Evolutionary conservation across 805 yeast genomes (phyloP).

Genomic region (Saccharomyces paradoxus): DNA sequence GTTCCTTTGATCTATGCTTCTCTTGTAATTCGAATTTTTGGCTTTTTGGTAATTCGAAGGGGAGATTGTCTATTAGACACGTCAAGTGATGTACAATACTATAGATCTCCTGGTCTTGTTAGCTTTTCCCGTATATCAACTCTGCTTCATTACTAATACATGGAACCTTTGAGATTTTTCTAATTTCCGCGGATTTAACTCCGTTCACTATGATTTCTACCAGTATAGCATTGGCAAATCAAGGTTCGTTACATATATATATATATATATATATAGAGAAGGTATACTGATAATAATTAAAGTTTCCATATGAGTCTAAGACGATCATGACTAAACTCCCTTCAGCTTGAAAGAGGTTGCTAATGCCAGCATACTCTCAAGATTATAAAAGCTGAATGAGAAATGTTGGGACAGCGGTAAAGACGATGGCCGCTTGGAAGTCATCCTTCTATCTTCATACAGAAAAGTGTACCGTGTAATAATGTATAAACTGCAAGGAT

Average conservation of each 20-base stretch:
- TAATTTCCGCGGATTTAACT: background rate
- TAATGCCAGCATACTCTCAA: background rate
- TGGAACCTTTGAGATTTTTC: background rate
- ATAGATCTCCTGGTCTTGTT: background rate
- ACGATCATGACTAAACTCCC: background rate
- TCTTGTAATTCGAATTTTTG: background rate
- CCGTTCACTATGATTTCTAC: background rate
- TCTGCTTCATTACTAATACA: background rate
- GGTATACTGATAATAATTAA: no score
- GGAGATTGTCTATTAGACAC: background rate
- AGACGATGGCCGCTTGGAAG: background rate
- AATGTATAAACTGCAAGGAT: background rate
- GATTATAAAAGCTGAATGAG: background rate
- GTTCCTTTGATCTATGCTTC: background rate
- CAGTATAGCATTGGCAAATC: background rate
- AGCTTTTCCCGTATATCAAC: background rate
- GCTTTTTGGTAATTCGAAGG: background rate
- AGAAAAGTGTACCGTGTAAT: background rate
- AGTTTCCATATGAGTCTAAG: background rate
- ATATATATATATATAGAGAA: background rate
- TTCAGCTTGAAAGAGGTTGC: background rate
- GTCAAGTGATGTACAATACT: background rate
- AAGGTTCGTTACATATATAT: background rate
- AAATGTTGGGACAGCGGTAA: background rate
- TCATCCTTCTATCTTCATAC: background rate